Evolutionary conservation across 148 eudicot species (phyloP).

Genomic region (Amaranthus cruentus): DNA sequence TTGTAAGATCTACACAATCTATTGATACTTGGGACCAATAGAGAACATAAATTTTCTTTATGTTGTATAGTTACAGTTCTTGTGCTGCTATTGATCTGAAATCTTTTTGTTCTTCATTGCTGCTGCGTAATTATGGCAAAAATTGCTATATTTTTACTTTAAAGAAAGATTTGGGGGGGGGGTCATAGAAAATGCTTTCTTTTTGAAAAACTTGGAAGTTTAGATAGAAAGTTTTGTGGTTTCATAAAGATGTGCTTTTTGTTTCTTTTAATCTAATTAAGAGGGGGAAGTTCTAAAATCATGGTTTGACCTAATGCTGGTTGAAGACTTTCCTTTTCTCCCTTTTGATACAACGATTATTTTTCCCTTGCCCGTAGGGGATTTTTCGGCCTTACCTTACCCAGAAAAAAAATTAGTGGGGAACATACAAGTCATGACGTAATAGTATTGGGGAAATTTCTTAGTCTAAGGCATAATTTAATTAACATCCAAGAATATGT

Average conservation of each 20-base stretch:
- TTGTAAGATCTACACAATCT: neutral
- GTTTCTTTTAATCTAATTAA: too few species aligned
- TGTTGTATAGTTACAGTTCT: neutral
- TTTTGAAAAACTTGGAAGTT: neutral
- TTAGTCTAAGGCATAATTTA: neutral
- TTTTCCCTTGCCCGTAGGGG: too few species aligned
- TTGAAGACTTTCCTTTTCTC: too few species aligned
- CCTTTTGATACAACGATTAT: too few species aligned
- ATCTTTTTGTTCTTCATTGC: neutral
- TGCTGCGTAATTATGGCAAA: neutral
- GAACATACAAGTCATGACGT: too few species aligned
- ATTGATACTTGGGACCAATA: neutral
- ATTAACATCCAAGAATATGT: too few species aligned
- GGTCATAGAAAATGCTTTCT: neutral
- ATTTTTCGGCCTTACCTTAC: too few species aligned
- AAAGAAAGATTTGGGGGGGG: neutral
- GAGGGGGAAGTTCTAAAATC: too few species aligned
- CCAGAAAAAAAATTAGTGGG: too few species aligned
- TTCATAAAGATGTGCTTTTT: neutral
- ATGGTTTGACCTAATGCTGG: too few species aligned
- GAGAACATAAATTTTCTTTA: neutral
- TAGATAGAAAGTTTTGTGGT: neutral
- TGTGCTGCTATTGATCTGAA: slow-evolving; percentile 3
- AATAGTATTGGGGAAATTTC: slow-evolving; percentile 1
- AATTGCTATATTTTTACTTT: neutral